phyloP scores from a whole-genome alignment of 495 filamentous ascomycete genomes.

The Parathielavia hyrcaniae region DNA sequence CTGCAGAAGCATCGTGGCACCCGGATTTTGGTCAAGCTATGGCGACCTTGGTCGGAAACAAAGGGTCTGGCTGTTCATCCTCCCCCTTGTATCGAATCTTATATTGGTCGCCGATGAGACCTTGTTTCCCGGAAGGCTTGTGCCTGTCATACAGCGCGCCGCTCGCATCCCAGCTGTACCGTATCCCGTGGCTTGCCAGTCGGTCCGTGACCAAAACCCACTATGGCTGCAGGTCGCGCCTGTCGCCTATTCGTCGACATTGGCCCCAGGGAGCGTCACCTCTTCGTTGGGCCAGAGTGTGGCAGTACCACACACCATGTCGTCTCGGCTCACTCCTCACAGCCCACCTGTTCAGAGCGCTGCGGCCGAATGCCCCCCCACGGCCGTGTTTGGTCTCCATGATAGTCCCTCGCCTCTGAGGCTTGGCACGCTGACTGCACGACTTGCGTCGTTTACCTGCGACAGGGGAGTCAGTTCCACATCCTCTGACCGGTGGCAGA shows the following conservation, averaged over 20 bases:
- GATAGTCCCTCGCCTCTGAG: neutral
- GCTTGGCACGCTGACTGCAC: neutral
- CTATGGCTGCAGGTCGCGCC: constrained; percentile 6
- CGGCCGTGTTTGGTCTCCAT: neutral
- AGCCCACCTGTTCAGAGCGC: neutral
- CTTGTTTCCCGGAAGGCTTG: neutral
- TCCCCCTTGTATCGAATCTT: neutral
- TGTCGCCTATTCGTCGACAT: neutral
- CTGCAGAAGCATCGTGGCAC: constrained; percentile 15
- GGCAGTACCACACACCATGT: constrained; percentile 13
- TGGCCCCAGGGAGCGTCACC: neutral
- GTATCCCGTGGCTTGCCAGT: neutral
- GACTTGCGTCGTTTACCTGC: constrained; percentile 1
- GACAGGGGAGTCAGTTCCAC: neutral
- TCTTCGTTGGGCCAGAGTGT: neutral
- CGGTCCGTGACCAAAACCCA: neutral
- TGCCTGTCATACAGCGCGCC: constrained; percentile 2
- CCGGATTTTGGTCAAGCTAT: neutral
- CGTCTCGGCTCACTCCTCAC: neutral
- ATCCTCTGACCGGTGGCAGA: constrained; percentile 4
- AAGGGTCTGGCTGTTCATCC: neutral
- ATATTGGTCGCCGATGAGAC: neutral
- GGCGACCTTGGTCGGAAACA: neutral
- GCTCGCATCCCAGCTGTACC: neutral
- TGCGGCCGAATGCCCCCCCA: constrained; percentile 13